phyloP scores from a whole-genome alignment of 805 yeast genomes.

The Zygosaccharomyces siamensis region DNA sequence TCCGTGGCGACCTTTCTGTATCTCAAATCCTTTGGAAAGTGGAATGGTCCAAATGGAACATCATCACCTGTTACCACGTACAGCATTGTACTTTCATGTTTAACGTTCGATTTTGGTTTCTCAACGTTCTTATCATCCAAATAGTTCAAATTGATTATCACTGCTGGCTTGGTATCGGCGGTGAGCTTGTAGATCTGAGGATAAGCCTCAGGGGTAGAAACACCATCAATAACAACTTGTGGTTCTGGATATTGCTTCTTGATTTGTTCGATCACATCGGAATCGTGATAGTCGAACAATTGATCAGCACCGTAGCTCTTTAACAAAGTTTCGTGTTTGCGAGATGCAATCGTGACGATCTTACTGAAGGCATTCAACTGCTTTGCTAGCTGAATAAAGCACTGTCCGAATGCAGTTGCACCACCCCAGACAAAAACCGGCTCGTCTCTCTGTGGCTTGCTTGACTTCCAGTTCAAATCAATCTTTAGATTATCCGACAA shows the following conservation, averaged over 20 bases:
- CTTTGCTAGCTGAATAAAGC: slow-evolving; percentile 57
- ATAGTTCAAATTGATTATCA: slow-evolving; percentile 35
- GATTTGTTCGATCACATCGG: slow-evolving; percentile 43
- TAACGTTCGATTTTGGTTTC: slow-evolving; percentile 35
- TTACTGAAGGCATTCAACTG: slow-evolving; percentile 39
- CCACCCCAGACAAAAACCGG: slow-evolving; percentile 59
- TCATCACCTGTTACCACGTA: slow-evolving; percentile 39
- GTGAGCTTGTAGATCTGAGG: slow-evolving; percentile 36
- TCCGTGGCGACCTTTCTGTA: slow-evolving; percentile 25
- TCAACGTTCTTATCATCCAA: slow-evolving; percentile 24
- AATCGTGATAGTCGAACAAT: slow-evolving; percentile 47
- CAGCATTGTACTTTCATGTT: slow-evolving; percentile 36
- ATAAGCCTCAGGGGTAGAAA: slow-evolving; percentile 32
- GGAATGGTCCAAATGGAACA: slow-evolving; percentile 29
- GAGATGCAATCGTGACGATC: slow-evolving; percentile 49
- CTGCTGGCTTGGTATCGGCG: slow-evolving; percentile 33
- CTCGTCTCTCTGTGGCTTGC: slow-evolving; percentile 32
- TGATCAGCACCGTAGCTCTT: slow-evolving; percentile 47
- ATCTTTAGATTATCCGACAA: slow-evolving; percentile 36
- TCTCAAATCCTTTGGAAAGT: slow-evolving; percentile 25
- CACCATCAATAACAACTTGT: slow-evolving; percentile 35
- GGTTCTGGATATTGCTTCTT: slow-evolving; percentile 31
- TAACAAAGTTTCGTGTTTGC: slow-evolving; percentile 40
- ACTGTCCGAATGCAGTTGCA: slow-evolving; percentile 57
- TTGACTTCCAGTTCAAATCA: slow-evolving; percentile 19